Base-by-base conservation (phyloP, 148 eudicot genomes). In the Chenopodium formosanum region DNA sequence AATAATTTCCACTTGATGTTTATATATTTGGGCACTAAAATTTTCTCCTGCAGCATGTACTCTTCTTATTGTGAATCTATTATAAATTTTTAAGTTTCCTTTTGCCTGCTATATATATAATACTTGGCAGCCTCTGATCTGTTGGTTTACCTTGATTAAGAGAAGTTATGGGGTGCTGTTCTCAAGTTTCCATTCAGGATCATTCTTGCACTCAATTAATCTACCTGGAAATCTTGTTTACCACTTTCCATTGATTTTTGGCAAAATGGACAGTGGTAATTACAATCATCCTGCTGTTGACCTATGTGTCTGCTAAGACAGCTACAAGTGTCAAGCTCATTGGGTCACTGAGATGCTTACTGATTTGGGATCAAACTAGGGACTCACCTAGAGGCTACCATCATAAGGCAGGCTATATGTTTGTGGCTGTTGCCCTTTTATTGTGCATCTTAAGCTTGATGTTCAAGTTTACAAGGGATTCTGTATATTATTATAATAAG, bases 291-390 rank as follows among this genome's bases (percentile, higher is more conserved):
- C 40, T 73, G 17, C 50, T 75, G 25, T 34, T 56, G 69, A 82
- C 46, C 14, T 16, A 23, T 65, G 27, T 29, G 44, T 50, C 16
- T 56, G 64, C 48, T 22, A 48, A 4, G 44, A 40, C 44, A 6
- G 44, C 44, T 40, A 40, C 44, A 6, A 40, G 44, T 40, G 44
- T 40, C 68, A 27, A 34, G 9, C 0, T 73, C 32, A 2, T 66
- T 78, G 46, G 25, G 19, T 71, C 69, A 4, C 60, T 71, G 81
- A 75, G 50, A 66, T 16, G 44, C 13, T 12, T 83, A 44, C 12
- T 17, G 52, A 31, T 58, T 74, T 50, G 77, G 78, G 48, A 75
- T 12, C 12, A n/a, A n/a, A 32, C 67, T 76, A 80, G 77, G 73
- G 71, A 10, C 11, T 66, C 16, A 37, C 37, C n/a, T n/a, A 56